These are phyloP conservation scores for Skeletonema grethae DNA, from an alignment of 108 stramenopile species.

Conservation along the genomic window DNA sequence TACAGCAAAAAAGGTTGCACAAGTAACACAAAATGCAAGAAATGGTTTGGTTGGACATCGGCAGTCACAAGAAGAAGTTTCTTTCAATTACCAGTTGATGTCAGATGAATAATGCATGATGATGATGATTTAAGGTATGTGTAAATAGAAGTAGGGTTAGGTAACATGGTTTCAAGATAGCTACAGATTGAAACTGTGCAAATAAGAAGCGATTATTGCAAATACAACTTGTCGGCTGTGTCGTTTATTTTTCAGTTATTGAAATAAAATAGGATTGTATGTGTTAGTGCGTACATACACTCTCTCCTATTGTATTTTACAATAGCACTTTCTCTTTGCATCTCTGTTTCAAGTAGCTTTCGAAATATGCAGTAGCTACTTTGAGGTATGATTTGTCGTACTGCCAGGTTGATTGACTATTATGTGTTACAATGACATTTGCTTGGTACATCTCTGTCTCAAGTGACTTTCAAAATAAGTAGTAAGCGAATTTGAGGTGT, in stretches of 20 bases:
- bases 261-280: no score
- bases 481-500: no score
- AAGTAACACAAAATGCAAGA: neutral
- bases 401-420: no score
- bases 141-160: neutral
- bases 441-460: no score
- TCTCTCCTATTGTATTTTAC: no score
- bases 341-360: no score
- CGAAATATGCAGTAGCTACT: no score
- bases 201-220: neutral
- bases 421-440: no score
- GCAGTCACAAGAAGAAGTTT: neutral
- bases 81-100: slow-evolving; percentile 12
- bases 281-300: no score
- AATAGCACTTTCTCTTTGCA: no score
- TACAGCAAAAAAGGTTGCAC: neutral
- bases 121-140: neutral
- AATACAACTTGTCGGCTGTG: neutral
- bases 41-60: neutral
- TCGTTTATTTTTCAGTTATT: neutral
- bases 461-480: no score
- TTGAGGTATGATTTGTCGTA: no score
- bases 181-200: neutral
- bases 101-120: neutral
- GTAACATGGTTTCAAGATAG: neutral